Base-by-base conservation (phyloP, 331 rosid genomes). In the Pyracantha coccinea region DNA sequence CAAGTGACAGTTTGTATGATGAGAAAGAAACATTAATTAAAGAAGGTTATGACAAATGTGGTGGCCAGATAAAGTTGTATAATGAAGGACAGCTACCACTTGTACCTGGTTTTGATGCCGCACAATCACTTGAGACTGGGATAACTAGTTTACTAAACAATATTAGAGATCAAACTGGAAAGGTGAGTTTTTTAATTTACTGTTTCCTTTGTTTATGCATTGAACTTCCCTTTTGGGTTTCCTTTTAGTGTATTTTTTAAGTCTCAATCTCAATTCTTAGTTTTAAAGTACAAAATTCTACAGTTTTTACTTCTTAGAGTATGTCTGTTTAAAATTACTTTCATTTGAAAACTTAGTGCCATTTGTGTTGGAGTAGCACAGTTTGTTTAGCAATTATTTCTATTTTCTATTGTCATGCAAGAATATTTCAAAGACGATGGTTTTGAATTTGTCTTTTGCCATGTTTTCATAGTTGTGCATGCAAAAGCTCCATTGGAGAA, bases 21-120 rank as follows among this genome's bases (percentile, higher is more conserved):
- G 74, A 77, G 88, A 94, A 85, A 67, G 86, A 86, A 38, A 77
- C 82, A 82, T 83, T 86, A 64, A 89, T 94, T 66, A 81, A 79
- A 4, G 80, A 41, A 75, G 90, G 89, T 71, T 89, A 89, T 78
- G 72, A 53, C 32, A 69, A 84, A 73, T 94, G 98, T 81, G 89
- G 88, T 55, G 77, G 77, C 69, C 84, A 77, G 54, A 87, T 90
- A 35, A 78, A 87, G 79, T 79, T 75, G 68, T 91, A 82, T 79
- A 88, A 86, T 70, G 78, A 83, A 35, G 96, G 97, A 87, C 79
- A 85, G 75, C 85, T 91, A 83, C 85, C 86, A 57, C 92, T 88
- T 54, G 85, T 79, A 87, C 77, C 97, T 24, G 97, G 97, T 74
- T 90, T 96, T 87, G 96, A 94, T 90, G 96, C 96, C 82, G 93